These are phyloP conservation scores for Teratosphaeria zuluensis DNA, from an alignment of 2,329 filamentous ascomycete species.

Conservation along the genomic window DNA sequence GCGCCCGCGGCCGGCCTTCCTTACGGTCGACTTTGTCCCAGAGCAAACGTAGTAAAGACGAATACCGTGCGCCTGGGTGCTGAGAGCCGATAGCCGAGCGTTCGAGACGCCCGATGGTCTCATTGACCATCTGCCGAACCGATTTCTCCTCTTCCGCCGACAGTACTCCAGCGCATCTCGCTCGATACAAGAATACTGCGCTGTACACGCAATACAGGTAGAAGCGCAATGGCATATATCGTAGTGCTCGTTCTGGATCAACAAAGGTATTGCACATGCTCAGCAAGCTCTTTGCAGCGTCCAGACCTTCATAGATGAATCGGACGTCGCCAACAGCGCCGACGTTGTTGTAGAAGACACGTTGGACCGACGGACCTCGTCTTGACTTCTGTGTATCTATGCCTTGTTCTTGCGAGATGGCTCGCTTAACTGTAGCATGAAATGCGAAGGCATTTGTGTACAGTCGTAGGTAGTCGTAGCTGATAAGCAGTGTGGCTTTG, in stretches of 20 bases:
- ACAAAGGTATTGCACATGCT: constrained; percentile 43
- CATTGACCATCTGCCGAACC: constrained; percentile 37
- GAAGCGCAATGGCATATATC: constrained; percentile 41
- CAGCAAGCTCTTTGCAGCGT: constrained; percentile 40
- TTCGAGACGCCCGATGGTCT: constrained; percentile 35
- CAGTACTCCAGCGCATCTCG: constrained; percentile 39
- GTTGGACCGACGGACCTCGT: constrained; percentile 27
- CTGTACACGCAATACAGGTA: constrained; percentile 42
- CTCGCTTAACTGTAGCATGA: constrained; percentile 53
- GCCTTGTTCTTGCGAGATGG: constrained; percentile 19
- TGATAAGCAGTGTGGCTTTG: constrained; percentile 58
- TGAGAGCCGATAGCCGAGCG: constrained; percentile 36
- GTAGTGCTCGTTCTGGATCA: constrained; percentile 36
- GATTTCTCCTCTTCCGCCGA: constrained; percentile 37
- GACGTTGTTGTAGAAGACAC: constrained; percentile 41
- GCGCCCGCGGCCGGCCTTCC: constrained; percentile 14
- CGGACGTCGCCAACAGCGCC: constrained; percentile 39
- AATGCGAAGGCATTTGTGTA: constrained; percentile 71
- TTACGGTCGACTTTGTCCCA: constrained; percentile 38
- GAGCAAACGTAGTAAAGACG: constrained; percentile 36
- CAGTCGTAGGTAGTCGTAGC: constrained; percentile 62
- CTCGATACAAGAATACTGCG: constrained; percentile 41
- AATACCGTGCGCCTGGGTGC: constrained; percentile 39
- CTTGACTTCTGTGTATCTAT: constrained; percentile 10
- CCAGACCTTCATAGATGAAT: constrained; percentile 42